Evolutionary conservation across 2,329 filamentous ascomycete genomes (phyloP).

Genomic region (Alternaria arbusti): DNA sequence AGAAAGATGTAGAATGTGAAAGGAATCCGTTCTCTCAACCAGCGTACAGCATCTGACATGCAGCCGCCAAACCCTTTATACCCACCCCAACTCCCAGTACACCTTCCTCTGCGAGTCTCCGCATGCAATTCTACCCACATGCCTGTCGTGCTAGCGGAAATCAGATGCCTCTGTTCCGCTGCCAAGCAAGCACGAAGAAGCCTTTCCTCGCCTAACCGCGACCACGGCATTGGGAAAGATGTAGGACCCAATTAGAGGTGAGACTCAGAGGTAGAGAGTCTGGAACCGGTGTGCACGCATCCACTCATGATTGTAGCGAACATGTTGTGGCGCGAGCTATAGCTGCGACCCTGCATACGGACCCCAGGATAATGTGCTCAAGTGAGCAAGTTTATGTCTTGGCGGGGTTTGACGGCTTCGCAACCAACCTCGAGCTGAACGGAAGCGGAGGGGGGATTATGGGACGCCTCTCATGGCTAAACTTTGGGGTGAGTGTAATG

Average conservation of each 20-base stretch:
- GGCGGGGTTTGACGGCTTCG: slow-evolving; percentile 7
- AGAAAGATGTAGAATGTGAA: background rate
- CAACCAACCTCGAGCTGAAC: background rate
- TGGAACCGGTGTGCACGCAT: background rate
- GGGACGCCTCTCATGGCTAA: background rate
- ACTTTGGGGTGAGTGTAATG: background rate
- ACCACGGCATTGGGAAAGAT: slow-evolving; percentile 2
- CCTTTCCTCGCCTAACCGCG: slow-evolving; percentile 2
- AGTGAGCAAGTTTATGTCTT: slow-evolving; percentile 34
- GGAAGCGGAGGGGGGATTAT: background rate
- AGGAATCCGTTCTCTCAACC: background rate
- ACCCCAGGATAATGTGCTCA: slow-evolving; percentile 32
- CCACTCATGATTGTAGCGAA: background rate
- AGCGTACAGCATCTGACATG: background rate
- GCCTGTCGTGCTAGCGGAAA: background rate
- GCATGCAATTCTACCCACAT: background rate
- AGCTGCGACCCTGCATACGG: slow-evolving; percentile 24
- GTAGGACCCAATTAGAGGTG: too few relatives aligned
- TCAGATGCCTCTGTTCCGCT: background rate
- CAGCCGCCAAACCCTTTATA: slow-evolving; percentile 14
- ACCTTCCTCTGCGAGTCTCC: background rate
- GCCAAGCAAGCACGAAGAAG: slow-evolving; percentile 7
- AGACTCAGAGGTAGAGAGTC: too few relatives aligned
- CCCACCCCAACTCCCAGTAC: background rate
- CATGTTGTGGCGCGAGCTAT: slow-evolving; percentile 35